phyloP scores from a whole-genome alignment of 2,329 filamentous ascomycete species.

The Chalaropsis thielavioides region DNA sequence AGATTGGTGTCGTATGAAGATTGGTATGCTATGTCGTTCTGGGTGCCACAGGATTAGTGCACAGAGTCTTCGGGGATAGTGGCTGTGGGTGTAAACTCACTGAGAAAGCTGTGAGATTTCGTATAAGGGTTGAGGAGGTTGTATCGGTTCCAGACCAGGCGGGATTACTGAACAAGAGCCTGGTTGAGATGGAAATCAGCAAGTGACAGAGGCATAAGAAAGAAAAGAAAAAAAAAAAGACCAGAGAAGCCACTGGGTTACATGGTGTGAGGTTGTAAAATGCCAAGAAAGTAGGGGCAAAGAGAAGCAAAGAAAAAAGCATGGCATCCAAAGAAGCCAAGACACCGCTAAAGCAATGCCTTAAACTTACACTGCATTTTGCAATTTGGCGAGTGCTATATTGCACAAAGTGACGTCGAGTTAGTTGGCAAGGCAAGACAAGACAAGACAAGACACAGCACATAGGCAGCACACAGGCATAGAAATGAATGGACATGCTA shows the following conservation, averaged over 20 bases:
- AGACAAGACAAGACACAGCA: constrained; percentile 2
- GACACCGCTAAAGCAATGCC: background rate
- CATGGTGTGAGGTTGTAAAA: background rate
- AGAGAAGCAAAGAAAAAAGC: background rate
- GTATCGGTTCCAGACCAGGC: constrained; percentile 37
- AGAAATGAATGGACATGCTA: background rate
- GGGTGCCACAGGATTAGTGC: constrained; percentile 20
- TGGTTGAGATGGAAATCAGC: constrained; percentile 22
- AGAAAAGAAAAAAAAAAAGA: background rate
- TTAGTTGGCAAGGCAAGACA: background rate
- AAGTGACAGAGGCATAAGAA: background rate
- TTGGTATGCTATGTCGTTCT: constrained; percentile 38
- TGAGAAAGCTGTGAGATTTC: constrained; percentile 42
- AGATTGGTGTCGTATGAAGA: constrained; percentile 43
- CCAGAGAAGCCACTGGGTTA: background rate
- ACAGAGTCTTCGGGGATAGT: background rate
- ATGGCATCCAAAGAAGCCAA: background rate
- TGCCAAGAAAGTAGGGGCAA: background rate
- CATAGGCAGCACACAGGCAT: background rate
- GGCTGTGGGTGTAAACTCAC: constrained; percentile 28
- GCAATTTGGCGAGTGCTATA: constrained; percentile 35
- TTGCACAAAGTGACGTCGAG: background rate
- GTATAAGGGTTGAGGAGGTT: constrained; percentile 39
- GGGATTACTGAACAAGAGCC: constrained; percentile 47
- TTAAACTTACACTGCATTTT: constrained; percentile 36